A percentile compares a stretch with the other conserved stretches of the same genome.
Conservation (phyloP, 345 rosid genomes). For the Rhodamnia rubescens region DNA sequence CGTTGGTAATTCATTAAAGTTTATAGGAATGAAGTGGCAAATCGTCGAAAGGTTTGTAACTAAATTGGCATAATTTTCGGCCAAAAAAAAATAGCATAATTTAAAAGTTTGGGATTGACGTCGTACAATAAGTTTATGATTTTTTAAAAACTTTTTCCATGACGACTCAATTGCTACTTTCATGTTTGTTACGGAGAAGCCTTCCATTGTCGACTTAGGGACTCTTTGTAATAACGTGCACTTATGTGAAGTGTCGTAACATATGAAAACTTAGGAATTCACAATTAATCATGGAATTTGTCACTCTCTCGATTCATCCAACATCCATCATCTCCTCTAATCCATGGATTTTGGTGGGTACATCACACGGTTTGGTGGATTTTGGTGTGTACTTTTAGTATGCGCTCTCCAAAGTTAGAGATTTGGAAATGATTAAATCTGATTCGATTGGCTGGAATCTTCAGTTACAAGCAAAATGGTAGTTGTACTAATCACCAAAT, state of each 20-base stretch:
- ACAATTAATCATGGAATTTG: not conserved
- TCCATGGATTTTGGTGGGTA: not conserved
- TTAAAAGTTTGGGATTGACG: too few species aligned
- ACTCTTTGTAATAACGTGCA: not conserved
- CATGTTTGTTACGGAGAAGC: not conserved
- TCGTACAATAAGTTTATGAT: not conserved
- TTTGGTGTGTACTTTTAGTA: not conserved
- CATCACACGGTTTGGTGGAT: not conserved
- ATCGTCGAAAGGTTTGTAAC: too few species aligned
- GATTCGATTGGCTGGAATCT: not conserved
- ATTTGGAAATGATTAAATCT: not conserved
- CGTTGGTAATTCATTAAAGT: too few species aligned
- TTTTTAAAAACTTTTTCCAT: not conserved
- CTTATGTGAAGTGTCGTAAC: not conserved
- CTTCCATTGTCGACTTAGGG: not conserved
- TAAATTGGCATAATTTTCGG: too few species aligned
- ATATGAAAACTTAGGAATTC: not conserved
- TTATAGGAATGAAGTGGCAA: too few species aligned
- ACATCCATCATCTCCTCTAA: not conserved
- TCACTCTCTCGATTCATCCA: not conserved
- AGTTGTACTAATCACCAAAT: not conserved
- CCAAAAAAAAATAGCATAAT: too few species aligned
- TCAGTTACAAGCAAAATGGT: not conserved
- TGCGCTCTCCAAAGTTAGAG: not conserved
- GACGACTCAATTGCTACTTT: not conserved